Evolutionary conservation across 257 asterid species (phyloP).

Genomic region (Fraxinus cuspidata): DNA sequence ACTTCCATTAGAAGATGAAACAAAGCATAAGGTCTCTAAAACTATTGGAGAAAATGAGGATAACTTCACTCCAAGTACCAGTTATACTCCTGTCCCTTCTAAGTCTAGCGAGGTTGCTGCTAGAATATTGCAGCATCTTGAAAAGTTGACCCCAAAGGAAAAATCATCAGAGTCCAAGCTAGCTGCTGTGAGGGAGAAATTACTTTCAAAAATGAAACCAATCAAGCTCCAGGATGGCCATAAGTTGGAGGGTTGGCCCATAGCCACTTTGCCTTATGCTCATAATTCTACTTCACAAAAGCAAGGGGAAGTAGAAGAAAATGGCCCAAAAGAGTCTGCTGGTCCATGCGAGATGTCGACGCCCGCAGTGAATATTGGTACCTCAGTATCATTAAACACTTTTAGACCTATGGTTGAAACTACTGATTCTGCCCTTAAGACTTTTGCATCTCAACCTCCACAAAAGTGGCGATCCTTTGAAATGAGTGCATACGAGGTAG

Average conservation of each 20-base stretch:
- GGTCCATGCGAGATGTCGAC: constrained; percentile 24
- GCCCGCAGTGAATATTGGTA: constrained; percentile 25
- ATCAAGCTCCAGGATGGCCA: constrained; percentile 48
- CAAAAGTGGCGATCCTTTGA: constrained; percentile 60
- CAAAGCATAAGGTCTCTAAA: constrained; percentile 32
- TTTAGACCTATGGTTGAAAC: constrained; percentile 22
- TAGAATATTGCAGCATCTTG: constrained; percentile 80
- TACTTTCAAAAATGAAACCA: constrained; percentile 49
- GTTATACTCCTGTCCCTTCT: constrained; percentile 57
- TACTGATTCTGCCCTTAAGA: constrained; percentile 33
- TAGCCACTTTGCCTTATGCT: constrained; percentile 31
- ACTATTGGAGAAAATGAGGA: constrained; percentile 41
- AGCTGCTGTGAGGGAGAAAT: constrained; percentile 44
- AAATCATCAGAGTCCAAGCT: constrained; percentile 62
- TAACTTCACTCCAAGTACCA: constrained; percentile 50
- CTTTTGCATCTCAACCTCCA: constrained; percentile 47
- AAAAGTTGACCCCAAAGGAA: constrained; percentile 66
- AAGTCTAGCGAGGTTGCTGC: constrained; percentile 77
- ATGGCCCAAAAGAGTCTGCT: constrained; percentile 28
- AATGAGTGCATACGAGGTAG: constrained; percentile 79
- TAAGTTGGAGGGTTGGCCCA: constrained; percentile 42
- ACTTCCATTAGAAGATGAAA: constrained; percentile 37
- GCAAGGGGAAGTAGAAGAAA: constrained; percentile 35
- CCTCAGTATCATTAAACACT: constrained; percentile 28
- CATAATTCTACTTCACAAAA: constrained; percentile 30